Evolutionary conservation across 306 rosid species (phyloP).

Genomic region (cucumber (Cucumis sativus)): DNA sequence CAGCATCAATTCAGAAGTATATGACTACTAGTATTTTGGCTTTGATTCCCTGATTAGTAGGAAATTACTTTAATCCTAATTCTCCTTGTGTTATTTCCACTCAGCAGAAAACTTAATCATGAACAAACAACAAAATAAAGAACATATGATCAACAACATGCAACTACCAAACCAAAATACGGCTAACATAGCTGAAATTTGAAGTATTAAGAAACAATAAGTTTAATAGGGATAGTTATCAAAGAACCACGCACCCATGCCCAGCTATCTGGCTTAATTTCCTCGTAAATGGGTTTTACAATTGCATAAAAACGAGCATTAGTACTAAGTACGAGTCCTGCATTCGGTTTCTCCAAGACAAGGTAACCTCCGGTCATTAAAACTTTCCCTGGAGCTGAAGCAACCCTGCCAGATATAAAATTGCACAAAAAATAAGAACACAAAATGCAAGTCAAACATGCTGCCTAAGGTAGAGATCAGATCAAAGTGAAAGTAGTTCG

Average conservation of each 20-base stretch:
- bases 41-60: neutral
- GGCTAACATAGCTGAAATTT: neutral
- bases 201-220: neutral
- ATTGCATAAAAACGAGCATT: slow-evolving; percentile 72
- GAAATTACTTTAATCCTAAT: neutral
- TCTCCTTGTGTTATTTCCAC: neutral
- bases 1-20: neutral
- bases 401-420: slow-evolving; percentile 24
- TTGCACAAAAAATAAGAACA: neutral
- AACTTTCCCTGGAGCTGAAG: slow-evolving; percentile 86
- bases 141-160: neutral
- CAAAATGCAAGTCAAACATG: neutral
- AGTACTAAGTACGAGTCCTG: slow-evolving; percentile 73
- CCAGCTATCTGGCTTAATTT: slow-evolving; percentile 46
- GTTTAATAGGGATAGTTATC: neutral
- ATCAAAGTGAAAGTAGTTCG: neutral
- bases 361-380: slow-evolving; percentile 70
- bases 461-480: neutral
- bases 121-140: neutral
- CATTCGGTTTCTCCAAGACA: slow-evolving; percentile 60
- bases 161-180: neutral
- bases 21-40: neutral
- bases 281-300: slow-evolving; percentile 44
- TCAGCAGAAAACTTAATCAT: neutral
- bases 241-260: slow-evolving; percentile 47